These are phyloP conservation scores for Botryosphaeria dothidea DNA, from an alignment of 2,329 filamentous ascomycete genomes.

Conservation along the genomic window DNA sequence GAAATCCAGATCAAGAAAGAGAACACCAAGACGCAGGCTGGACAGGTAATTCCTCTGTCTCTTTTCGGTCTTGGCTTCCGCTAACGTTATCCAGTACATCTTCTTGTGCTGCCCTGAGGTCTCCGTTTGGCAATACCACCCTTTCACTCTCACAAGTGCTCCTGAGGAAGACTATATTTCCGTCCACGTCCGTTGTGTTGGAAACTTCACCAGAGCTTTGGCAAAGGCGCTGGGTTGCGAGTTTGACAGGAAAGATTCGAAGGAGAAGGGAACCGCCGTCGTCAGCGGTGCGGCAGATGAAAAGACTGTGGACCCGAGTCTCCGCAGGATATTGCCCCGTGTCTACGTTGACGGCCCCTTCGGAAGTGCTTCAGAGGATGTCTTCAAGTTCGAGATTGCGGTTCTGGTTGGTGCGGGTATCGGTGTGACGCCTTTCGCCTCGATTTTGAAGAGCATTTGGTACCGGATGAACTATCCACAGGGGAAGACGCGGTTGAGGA, in stretches of 20 bases:
- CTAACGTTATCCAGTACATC: conserved; percentile 62
- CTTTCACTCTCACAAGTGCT: conserved; percentile 82
- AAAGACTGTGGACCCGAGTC: conserved; percentile 64
- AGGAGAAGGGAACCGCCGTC: conserved; percentile 59
- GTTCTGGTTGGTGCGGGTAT: conserved; percentile 54
- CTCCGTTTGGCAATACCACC: conserved; percentile 86
- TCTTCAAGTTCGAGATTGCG: conserved; percentile 67
- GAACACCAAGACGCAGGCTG: conserved; percentile 75
- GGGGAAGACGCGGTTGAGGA: conserved; percentile 74
- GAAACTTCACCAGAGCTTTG: conserved; percentile 74
- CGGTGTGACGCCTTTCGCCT: conserved; percentile 54
- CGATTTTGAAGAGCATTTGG: conserved; percentile 78
- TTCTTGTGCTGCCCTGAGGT: conserved; percentile 86
- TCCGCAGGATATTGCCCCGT: conserved; percentile 72
- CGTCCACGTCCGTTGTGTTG: conserved; percentile 79
- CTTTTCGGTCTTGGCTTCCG: not conserved
- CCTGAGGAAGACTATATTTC: conserved; percentile 91
- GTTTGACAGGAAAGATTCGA: conserved; percentile 51
- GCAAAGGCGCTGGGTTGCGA: conserved; percentile 75
- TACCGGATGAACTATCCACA: conserved; percentile 89
- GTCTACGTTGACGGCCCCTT: conserved; percentile 86
- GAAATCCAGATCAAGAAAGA: conserved; percentile 94
- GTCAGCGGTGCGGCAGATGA: conserved; percentile 66
- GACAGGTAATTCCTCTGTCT: conserved; percentile 49
- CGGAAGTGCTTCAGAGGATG: conserved; percentile 81